Conservation (phyloP, 495 filamentous ascomycete genomes). For the Lasiosphaeriaceae sp. region DNA sequence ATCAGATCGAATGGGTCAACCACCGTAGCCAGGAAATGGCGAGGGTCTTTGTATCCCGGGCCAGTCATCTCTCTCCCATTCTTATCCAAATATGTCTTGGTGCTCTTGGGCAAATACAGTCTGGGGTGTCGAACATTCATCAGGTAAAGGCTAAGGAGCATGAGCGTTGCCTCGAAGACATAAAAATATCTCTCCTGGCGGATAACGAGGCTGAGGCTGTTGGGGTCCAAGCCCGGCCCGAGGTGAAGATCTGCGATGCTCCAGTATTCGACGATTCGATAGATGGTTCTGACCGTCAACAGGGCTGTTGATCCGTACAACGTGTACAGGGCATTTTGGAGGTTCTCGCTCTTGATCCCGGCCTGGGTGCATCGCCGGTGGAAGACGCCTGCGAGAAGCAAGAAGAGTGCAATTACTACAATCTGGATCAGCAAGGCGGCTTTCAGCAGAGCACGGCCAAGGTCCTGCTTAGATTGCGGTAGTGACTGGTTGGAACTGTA, state of each 20-base stretch:
- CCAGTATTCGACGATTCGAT: constrained; percentile 63
- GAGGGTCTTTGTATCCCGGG: constrained; percentile 56
- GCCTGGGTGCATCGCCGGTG: constrained; percentile 54
- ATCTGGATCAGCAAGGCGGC: constrained; percentile 65
- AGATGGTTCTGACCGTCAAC: constrained; percentile 61
- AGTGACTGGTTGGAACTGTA: constrained; percentile 53
- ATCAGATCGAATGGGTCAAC: constrained; percentile 65
- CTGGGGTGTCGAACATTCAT: constrained; percentile 63
- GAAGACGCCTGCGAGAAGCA: constrained; percentile 55
- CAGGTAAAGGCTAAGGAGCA: constrained; percentile 59
- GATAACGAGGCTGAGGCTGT: constrained; percentile 47
- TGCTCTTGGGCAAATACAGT: constrained; percentile 55
- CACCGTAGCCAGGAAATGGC: constrained; percentile 51
- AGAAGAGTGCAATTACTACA: constrained; percentile 57
- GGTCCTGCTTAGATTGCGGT: constrained; percentile 39
- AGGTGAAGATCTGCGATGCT: constrained; percentile 32
- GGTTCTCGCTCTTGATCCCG: constrained; percentile 50
- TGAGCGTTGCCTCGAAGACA: constrained; percentile 63
- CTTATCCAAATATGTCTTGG: constrained; percentile 58
- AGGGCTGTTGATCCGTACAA: constrained; percentile 60
- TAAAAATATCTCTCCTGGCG: constrained; percentile 72
- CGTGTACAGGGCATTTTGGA: constrained; percentile 55
- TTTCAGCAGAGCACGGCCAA: constrained; percentile 60
- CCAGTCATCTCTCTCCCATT: constrained; percentile 67
- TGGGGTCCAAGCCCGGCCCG: constrained; percentile 24